phyloP scores from a whole-genome alignment of 495 filamentous ascomycete genomes.

The Hyaloscypha bicolor region DNA sequence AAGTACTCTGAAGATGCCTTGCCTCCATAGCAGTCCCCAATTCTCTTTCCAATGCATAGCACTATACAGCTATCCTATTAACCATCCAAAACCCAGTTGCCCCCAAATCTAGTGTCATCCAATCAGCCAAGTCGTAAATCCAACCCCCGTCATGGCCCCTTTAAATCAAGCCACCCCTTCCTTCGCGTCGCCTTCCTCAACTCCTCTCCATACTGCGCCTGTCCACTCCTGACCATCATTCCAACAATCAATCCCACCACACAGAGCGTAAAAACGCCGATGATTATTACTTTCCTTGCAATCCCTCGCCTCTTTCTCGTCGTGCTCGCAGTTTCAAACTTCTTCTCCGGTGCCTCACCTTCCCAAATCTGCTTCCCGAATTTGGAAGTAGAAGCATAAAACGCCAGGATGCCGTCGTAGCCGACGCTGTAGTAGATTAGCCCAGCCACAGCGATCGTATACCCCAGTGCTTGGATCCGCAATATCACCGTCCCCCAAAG shows the following conservation, averaged over 20 bases:
- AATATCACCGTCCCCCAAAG: constrained; percentile 67
- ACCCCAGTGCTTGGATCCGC: constrained; percentile 63
- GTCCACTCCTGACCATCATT: background rate
- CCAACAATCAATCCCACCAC: background rate
- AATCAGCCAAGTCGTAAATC: no score
- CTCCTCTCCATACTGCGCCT: background rate
- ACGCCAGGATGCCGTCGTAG: constrained; percentile 38
- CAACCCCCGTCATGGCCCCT: background rate
- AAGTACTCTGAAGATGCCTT: no score
- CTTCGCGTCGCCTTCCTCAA: background rate
- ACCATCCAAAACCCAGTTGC: no score
- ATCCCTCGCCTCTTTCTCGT: background rate
- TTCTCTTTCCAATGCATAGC: no score
- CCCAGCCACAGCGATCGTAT: constrained; percentile 63
- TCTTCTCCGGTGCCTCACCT: background rate
- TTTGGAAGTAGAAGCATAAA: background rate
- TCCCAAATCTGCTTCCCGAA: background rate
- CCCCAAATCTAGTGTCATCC: no score
- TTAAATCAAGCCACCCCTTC: background rate
- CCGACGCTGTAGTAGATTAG: constrained; percentile 71
- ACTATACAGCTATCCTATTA: no score
- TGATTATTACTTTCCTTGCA: background rate
- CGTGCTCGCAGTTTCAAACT: background rate
- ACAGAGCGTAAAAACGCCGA: background rate
- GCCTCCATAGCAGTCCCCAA: no score